Conservation (phyloP, 352 stramenopile genomes). For the Peronospora belbahrii region DNA sequence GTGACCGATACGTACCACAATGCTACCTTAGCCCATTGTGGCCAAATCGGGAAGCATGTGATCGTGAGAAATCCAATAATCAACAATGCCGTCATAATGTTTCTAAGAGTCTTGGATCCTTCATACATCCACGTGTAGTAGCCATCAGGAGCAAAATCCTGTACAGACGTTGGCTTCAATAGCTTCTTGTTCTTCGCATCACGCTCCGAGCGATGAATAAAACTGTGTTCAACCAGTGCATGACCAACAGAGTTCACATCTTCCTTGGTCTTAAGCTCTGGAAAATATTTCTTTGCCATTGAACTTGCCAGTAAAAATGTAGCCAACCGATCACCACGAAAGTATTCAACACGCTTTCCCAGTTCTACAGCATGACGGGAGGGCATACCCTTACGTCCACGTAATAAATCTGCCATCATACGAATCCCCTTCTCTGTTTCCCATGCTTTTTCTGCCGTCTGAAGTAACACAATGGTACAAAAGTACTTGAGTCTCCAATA, state of each 20-base stretch:
- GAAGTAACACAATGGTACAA: no score
- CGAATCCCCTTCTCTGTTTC: constrained; percentile 66
- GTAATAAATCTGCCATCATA: constrained; percentile 80
- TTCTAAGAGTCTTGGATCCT: constrained; percentile 94
- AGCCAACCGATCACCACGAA: constrained; percentile 83
- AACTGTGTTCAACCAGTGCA: constrained; percentile 68
- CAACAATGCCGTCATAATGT: constrained; percentile 94
- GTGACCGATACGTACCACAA: constrained; percentile 99
- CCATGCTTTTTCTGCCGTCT: constrained; percentile 50
- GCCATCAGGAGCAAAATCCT: constrained; percentile 92
- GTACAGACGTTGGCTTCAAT: constrained; percentile 69
- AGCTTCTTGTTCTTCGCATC: constrained; percentile 84
- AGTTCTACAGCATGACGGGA: constrained; percentile 86
- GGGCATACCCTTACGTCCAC: constrained; percentile 80
- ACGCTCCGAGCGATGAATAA: constrained; percentile 84
- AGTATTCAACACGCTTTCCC: constrained; percentile 89
- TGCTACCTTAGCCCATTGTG: constrained; percentile 94
- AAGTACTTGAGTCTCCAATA: no score
- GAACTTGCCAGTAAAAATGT: constrained; percentile 72
- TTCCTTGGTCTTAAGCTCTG: constrained; percentile 71
- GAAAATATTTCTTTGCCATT: constrained; percentile 79
- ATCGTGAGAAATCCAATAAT: constrained; percentile 96
- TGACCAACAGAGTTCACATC: constrained; percentile 65
- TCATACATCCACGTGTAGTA: constrained; percentile 99
- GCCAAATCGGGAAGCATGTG: constrained; percentile 99